Conservation (phyloP, 768 basidiomycete species). For the Boletus rubropictus region DNA sequence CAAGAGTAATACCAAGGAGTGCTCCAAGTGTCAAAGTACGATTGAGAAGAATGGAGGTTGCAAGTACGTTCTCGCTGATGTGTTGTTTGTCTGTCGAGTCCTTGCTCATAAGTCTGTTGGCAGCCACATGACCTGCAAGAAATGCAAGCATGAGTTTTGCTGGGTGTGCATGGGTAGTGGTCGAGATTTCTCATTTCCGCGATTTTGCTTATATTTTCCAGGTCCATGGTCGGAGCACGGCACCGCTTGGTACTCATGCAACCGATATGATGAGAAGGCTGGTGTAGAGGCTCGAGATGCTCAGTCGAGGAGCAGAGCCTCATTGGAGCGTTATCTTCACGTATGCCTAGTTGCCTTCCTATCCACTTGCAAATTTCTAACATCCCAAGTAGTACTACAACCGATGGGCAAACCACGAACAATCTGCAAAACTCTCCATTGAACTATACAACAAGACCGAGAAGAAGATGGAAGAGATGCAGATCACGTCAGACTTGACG, state of each 20-base stretch:
- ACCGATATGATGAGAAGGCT: conserved; percentile 90
- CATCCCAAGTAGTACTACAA: conserved; percentile 80
- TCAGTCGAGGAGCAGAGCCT: conserved; percentile 84
- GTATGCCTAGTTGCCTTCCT: conserved; percentile 42
- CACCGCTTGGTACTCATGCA: conserved; percentile 97
- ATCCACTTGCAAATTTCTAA: background rate
- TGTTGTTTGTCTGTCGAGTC: conserved; percentile 55
- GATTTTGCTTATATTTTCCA: conserved; percentile 29
- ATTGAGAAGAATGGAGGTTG: conserved; percentile 99
- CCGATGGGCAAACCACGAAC: conserved; percentile 99
- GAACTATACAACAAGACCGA: conserved; percentile 93
- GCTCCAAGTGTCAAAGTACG: conserved; percentile 90
- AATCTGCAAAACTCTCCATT: conserved; percentile 92
- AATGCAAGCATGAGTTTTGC: conserved; percentile 97
- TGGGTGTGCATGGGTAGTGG: conserved; percentile 95
- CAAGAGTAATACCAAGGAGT: conserved; percentile 99
- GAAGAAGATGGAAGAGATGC: conserved; percentile 99
- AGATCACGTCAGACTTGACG: conserved; percentile 81
- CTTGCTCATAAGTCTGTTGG: conserved; percentile 8
- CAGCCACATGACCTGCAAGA: conserved; percentile 99
- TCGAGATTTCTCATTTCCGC: conserved; percentile 11
- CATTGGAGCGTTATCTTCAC: conserved; percentile 92
- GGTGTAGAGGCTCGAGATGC: conserved; percentile 86
- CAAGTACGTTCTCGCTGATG: conserved; percentile 78
- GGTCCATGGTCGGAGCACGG: conserved; percentile 97